A percentile compares a stretch with the other conserved stretches of the same genome.
Conservation (phyloP, 1,284 basidiomycete species). For the Sanghuangporus weigelae region DNA sequence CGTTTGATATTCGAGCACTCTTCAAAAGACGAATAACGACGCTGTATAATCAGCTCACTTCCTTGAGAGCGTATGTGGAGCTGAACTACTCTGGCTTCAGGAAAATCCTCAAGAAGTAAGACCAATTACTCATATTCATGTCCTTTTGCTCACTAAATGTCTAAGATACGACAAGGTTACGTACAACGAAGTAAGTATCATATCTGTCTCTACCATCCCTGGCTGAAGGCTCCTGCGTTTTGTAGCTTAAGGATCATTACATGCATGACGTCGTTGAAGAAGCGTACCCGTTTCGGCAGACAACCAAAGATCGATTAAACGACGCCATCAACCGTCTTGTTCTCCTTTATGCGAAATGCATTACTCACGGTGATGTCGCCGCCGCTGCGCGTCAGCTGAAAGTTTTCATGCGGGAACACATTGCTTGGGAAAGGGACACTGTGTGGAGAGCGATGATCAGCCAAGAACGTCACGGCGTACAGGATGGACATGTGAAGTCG, state of each 20-base stretch:
- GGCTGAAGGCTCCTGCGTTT: background rate
- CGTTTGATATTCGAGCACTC: slow-evolving; percentile 82
- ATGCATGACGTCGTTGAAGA: slow-evolving; percentile 72
- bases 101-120: slow-evolving; percentile 95
- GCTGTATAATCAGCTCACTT: slow-evolving; percentile 81
- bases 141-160: background rate
- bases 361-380: slow-evolving; percentile 69
- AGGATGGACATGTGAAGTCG: slow-evolving; percentile 35
- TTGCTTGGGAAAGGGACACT: slow-evolving; percentile 92
- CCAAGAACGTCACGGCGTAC: slow-evolving; percentile 69
- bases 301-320: slow-evolving; percentile 62
- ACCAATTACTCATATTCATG: slow-evolving; percentile 13
- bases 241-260: slow-evolving; percentile 77
- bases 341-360: slow-evolving; percentile 83
- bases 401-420: slow-evolving; percentile 87
- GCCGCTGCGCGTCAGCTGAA: slow-evolving; percentile 80
- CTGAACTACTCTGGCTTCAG: slow-evolving; percentile 93
- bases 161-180: slow-evolving; percentile 92
- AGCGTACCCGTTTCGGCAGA: slow-evolving; percentile 62
- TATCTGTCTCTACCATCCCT: background rate
- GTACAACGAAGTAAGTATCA: slow-evolving; percentile 54
- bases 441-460: slow-evolving; percentile 99
- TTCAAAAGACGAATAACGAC: slow-evolving; percentile 90
- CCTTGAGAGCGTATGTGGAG: slow-evolving; percentile 89
- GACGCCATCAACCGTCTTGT: slow-evolving; percentile 59